Percentiles rank a stretch among this genome's conserved stretches.
Evolutionary conservation across 208 protist genomes (phyloP).

Genomic region (Zelonia costaricensis): DNA sequence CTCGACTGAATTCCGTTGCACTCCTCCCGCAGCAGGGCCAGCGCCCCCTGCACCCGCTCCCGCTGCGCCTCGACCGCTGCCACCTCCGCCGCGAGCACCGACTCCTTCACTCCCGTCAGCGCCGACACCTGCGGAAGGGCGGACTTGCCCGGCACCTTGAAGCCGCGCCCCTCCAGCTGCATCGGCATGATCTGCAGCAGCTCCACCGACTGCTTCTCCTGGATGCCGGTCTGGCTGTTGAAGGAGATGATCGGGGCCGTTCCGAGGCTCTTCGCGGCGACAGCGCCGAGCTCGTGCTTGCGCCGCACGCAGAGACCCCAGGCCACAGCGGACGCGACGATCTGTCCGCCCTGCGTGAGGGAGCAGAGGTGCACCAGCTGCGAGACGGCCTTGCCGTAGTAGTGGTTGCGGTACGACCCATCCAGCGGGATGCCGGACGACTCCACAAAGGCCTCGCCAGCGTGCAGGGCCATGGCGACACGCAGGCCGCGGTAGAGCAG

Average conservation of each 20-base stretch:
- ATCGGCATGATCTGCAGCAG: slow-evolving; percentile 62
- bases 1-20: slow-evolving; percentile 43
- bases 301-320: slow-evolving; percentile 62
- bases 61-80: slow-evolving; percentile 56
- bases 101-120: slow-evolving; percentile 46
- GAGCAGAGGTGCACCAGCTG: slow-evolving; percentile 74
- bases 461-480: slow-evolving; percentile 75
- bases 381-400: slow-evolving; percentile 81
- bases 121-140: slow-evolving; percentile 32
- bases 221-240: slow-evolving; percentile 57
- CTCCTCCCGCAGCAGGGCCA: slow-evolving; percentile 61
- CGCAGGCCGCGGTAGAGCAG: slow-evolving; percentile 71
- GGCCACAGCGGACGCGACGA: slow-evolving; percentile 63
- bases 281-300: slow-evolving; percentile 56
- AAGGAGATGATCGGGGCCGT: slow-evolving; percentile 66
- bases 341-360: slow-evolving; percentile 80
- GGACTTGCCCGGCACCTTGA: slow-evolving; percentile 37
- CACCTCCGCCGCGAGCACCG: slow-evolving; percentile 64
- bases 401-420: slow-evolving; percentile 66
- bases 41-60: slow-evolving; percentile 41
- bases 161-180: slow-evolving; percentile 47
- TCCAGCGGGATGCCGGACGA: slow-evolving; percentile 53
- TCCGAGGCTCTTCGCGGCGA: slow-evolving; percentile 57
- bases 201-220: slow-evolving; percentile 71
- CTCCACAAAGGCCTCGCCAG: slow-evolving; percentile 70